These are phyloP conservation scores for Fomitopsis pinicola DNA, from an alignment of 1,284 basidiomycete species.

Conservation along the genomic window DNA sequence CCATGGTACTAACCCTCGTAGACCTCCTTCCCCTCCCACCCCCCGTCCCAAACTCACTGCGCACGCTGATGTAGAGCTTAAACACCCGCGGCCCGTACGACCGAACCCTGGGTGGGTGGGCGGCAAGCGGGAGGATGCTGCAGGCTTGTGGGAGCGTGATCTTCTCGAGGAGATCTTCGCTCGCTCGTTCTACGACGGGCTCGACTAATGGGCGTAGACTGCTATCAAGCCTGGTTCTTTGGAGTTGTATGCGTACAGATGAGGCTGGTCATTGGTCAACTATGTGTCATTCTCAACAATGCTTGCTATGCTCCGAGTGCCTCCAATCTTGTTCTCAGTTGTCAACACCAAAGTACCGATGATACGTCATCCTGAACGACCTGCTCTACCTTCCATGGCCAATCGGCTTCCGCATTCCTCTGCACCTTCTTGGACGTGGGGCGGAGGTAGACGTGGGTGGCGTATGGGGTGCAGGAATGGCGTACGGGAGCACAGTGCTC, in stretches of 20 bases:
- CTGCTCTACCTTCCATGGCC: constrained; percentile 88
- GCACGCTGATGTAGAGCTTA: too few relatives aligned
- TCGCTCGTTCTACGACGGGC: neutral
- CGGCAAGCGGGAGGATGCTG: too few relatives aligned
- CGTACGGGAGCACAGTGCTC: constrained; percentile 82
- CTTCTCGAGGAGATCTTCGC: neutral
- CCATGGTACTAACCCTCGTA: too few relatives aligned
- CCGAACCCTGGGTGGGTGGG: too few relatives aligned
- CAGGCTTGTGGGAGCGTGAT: too few relatives aligned
- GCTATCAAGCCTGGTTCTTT: neutral
- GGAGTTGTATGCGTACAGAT: neutral
- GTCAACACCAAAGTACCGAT: too few relatives aligned
- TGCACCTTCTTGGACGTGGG: constrained; percentile 63
- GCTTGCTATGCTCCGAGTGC: neutral
- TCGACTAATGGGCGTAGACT: neutral
- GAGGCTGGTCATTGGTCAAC: too few relatives aligned
- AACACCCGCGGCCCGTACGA: neutral
- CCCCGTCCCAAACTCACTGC: too few relatives aligned
- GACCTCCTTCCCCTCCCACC: too few relatives aligned
- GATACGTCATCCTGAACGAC: constrained; percentile 92
- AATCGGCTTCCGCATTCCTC: constrained; percentile 62
- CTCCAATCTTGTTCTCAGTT: too few relatives aligned
- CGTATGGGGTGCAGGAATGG: constrained; percentile 77
- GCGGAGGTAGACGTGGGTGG: constrained; percentile 70
- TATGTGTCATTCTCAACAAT: neutral